A percentile compares a stretch with the other conserved stretches of the same genome.
Conservation (phyloP, 1,284 basidiomycete species). For the Marasmius oreades region DNA sequence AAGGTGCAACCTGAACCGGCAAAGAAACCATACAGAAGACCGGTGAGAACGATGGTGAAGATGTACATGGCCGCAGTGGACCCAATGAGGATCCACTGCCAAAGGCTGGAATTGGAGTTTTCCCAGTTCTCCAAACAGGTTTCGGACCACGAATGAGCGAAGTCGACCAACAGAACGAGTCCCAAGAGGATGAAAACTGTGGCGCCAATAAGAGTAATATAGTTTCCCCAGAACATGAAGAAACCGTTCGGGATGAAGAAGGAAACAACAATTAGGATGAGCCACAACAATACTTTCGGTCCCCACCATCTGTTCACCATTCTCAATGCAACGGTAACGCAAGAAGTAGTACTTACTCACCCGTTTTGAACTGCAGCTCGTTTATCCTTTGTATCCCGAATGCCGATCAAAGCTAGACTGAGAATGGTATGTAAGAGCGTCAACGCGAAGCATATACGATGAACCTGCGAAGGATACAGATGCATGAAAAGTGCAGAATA, state of each 20-base stretch:
- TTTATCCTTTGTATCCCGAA: constrained; percentile 87
- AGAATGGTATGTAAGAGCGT: constrained; percentile 87
- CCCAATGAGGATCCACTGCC: constrained; percentile 95
- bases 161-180: constrained; percentile 96
- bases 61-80: constrained; percentile 91
- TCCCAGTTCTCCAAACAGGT: constrained; percentile 97
- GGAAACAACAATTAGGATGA: constrained; percentile 71
- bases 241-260: constrained; percentile 95
- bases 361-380: constrained; percentile 97
- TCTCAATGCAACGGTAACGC: neutral
- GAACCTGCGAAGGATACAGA: constrained; percentile 54
- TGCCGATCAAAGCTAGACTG: constrained; percentile 77
- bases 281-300: constrained; percentile 88
- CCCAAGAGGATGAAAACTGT: constrained; percentile 95
- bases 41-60: constrained; percentile 80
- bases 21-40: constrained; percentile 91
- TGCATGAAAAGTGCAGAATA: constrained; percentile 5
- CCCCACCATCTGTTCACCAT: constrained; percentile 88
- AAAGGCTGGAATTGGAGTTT: constrained; percentile 80
- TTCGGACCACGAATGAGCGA: constrained; percentile 98
- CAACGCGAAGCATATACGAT: constrained; percentile 95
- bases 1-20: constrained; percentile 82
- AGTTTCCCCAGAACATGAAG: constrained; percentile 97
- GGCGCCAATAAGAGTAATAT: constrained; percentile 87
- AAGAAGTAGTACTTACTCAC: constrained; percentile 37